Evolutionary conservation across 2,329 filamentous ascomycete species (phyloP), one percentile per base, ranked within the genome.

Genomic region (Aureobasidium lini): DNA sequence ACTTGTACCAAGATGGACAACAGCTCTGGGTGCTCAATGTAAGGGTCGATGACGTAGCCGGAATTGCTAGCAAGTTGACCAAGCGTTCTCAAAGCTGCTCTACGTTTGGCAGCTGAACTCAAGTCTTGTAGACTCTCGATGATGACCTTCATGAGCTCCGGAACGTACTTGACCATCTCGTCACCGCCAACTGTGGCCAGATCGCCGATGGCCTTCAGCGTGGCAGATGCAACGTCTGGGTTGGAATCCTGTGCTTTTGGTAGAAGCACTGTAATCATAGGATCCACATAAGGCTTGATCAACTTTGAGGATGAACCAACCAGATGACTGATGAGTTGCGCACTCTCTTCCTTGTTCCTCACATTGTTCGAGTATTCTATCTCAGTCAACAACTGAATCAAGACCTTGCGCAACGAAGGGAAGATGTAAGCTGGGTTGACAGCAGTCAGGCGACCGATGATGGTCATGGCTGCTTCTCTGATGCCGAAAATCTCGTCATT

Each of bases 341-440:
- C 92, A 67, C 92, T 96, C 72, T 99, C 94, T 73, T 97, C 93
- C 73, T 97, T 97, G 73, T 93, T 95, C 48, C 90, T 85, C 7
- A 93, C 83, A 54, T 93, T 94, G 70, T 95, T 95, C 6, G 94
- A 95, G 68, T 96, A 97, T 67, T 96, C 92, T 23, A 99, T 87
- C 68, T 96, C 93, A 0, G 94, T 99, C 62, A 99, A 81, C 72
- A 99, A 86, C 73, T 99, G 95, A 61, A 99, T 92, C 29, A 99
- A 83, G 6, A 95, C 88, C 74, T 99, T 99, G 63, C 94, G 88
- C 40, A 99, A 75, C 0, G 94, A 95, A 1, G 95, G 94, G 68
- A 99, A 95, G 65, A 99, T 92, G 73, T 99, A 99, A 60, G 95
- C 95, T 1, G 94, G 95, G 65, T 99, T 99, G 64, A 91, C 87